Base-by-base conservation (phyloP, 495 filamentous ascomycete species). In the Amphirosellinia nigrospora region DNA sequence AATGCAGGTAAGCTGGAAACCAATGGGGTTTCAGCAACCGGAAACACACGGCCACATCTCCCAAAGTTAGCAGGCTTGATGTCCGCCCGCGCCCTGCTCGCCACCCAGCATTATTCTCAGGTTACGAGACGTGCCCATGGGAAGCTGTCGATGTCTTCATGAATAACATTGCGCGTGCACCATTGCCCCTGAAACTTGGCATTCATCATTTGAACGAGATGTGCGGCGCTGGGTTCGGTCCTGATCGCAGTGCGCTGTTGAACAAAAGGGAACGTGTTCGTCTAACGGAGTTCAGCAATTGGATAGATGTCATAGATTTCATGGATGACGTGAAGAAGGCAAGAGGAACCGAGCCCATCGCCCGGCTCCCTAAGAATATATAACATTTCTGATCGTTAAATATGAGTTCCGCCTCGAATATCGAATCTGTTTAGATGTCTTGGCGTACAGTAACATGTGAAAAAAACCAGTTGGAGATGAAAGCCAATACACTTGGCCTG, bases 161-260 rank as follows among this genome's bases (percentile, higher is more conserved):
- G 78, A 81, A 78, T 61, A 81, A 83, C 38, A 82, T 84, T 28
- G 83, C 83, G 19, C 80, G 80, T 26, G 79, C 75, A 6, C 87
- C 88, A 36, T 75, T 92, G 2, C 89, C 88, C 4, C 85, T 85
- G 50, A 87, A 87, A 77, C 77, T 92, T 55, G 82, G 84, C 50
- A 78, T 86, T 66, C 89, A 92, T 74, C 89, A 92, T 77, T 68
- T 91, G 28, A 82, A 77, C 48, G 88, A 91, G 81, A 91, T 92
- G 89, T 84, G 82, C 70, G 81, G 78, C 16, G 82, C 83, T 21
- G 86, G 84, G n/a, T 79, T 83, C 76, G 82, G 81, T 6, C 78
- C 75, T 15, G 76, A 80, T 76, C 82, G 82, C 34, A 71, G 66
- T 0, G 77, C 83, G 8, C 71, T 90, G 71, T 71, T 91, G 66